Evolutionary conservation across 2,329 filamentous ascomycete genomes (phyloP), one percentile per base, ranked within the genome.

Genomic region (Paraconiothyrium brasiliense): DNA sequence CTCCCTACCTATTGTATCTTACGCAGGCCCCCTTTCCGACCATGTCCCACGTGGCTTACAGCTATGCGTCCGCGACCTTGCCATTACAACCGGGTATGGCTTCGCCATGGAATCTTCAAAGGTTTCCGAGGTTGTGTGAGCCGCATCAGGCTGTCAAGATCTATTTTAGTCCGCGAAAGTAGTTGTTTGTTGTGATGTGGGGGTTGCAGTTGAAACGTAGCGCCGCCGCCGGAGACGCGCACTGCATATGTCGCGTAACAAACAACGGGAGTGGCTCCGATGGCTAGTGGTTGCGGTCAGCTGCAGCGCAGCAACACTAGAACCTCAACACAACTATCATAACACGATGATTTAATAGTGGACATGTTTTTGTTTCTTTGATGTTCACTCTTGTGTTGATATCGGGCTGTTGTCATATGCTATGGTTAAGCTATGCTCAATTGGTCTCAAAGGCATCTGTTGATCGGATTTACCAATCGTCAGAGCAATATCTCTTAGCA

Each of bases 221-320:
- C 37, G 27, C 35, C 37, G 41, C n/a, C 37, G 47, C 43, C 39
- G 37, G 10, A 47, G 52, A 20, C 57, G 59, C 50, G 61, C 48
- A 63, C 59, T 39, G 44, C 54, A 39, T 24, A 54, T 62, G 64
- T 37, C 16, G 61, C 62, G 61, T 44, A 39, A 63, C 59, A 46
- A 51, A 11, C n/a, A 35, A 54, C 41, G 41, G 41, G 27, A 2
- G 13, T 44, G 27, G 14, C 16, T 44, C 51, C 51, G 51, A 20
- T 27, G 22, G 20, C 16, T 52, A 16, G 41, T 34, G 8, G 22
- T 41, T 13, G 20, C 20, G n/a, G n/a, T 22, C 34, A 44, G 24
- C 30, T 35, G 20, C 39, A 37, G 22, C 30, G 7, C 34, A 35
- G 13, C 27, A 48, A 52, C 34, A 52, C 11, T 14, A 16, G 8